Percentiles rank a stretch among this genome's conserved stretches.
phyloP scores from a whole-genome alignment of 2,329 filamentous ascomycete species.

The Beauveria medogensis region DNA sequence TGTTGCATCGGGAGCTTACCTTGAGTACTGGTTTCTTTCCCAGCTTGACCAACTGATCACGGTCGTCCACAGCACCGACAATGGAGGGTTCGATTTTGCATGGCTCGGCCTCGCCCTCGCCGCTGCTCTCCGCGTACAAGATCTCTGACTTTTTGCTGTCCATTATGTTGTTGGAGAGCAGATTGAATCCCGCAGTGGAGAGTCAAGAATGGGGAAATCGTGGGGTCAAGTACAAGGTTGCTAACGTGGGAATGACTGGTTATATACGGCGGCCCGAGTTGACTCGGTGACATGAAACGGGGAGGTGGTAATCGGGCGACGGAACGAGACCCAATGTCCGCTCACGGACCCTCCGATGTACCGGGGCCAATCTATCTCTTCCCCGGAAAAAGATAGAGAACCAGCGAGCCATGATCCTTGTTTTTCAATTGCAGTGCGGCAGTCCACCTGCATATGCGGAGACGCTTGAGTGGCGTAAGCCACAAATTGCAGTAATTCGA shows the following conservation, averaged over 20 bases:
- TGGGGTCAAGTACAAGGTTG: neutral
- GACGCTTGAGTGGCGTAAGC: neutral
- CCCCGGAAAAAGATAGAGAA: neutral
- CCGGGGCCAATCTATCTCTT: neutral
- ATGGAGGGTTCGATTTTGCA: neutral
- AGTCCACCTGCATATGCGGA: neutral
- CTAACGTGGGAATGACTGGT: neutral
- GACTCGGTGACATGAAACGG: neutral
- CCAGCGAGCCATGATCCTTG: neutral
- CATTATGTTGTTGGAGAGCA: neutral
- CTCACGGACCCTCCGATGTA: neutral
- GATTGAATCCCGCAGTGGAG: neutral
- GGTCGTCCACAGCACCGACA: neutral
- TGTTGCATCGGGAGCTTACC: neutral
- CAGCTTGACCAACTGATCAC: conserved; percentile 7
- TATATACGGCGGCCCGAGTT: neutral
- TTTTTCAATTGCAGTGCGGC: neutral
- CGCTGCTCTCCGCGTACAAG: neutral
- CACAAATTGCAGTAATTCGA: neutral
- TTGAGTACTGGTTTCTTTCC: conserved; percentile 9
- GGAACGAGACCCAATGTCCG: neutral
- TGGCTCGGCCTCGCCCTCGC: neutral
- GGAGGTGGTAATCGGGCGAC: neutral
- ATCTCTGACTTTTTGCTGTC: neutral
- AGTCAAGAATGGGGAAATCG: neutral